Evolutionary conservation across 2,329 filamentous ascomycete genomes (phyloP), one percentile per base, ranked within the genome.

Genomic region (Sclerotinia nivalis): DNA sequence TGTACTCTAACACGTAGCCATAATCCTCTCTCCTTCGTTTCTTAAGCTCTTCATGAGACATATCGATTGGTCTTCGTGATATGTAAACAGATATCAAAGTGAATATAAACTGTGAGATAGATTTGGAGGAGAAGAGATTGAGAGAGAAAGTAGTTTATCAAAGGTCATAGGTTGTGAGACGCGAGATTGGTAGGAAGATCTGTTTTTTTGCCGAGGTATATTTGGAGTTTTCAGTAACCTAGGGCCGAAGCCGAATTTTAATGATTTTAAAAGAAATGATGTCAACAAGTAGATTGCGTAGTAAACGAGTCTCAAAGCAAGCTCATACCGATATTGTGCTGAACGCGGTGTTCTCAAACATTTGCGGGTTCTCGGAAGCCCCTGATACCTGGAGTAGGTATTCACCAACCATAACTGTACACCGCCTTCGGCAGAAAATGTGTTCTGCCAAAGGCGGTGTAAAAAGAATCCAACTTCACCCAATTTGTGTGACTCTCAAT

Each of bases 1-100:
- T 86, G 79, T 97, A 97, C 74, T 96, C 91, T 40, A 95, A 85
- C 55, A 89, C 83, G 79, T 90, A 97, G 61, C 85, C 84, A 80
- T 97, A 97, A 80, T 97, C 92, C 52, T 82, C 82, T 72, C 92
- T 86, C 60, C 81, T 85, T 61, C 91, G 87, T 72, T 82, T 82
- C 80, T 92, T 94, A 62, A 88, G 82, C 47, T 80, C 73, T 62
- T 75, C 75, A 40, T 80, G 77, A 69, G 77, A 70, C 77, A 78
- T 78, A 18, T 52, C 56, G 15, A 47, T 8, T 40, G 12, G 34
- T 28, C n/a, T 40, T 40, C 1, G 47, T 54, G 47, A 25, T 50
- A 22, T 5, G 15, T 5, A 25, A 6, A 25, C n/a, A 40, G 34
- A 65, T 54, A 15, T 52, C 18, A 40, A 52, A 40, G 31, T 12